These are phyloP conservation scores for Leucoagaricus sp. DNA, from an alignment of 1,284 basidiomycete genomes.

Conservation along the genomic window DNA sequence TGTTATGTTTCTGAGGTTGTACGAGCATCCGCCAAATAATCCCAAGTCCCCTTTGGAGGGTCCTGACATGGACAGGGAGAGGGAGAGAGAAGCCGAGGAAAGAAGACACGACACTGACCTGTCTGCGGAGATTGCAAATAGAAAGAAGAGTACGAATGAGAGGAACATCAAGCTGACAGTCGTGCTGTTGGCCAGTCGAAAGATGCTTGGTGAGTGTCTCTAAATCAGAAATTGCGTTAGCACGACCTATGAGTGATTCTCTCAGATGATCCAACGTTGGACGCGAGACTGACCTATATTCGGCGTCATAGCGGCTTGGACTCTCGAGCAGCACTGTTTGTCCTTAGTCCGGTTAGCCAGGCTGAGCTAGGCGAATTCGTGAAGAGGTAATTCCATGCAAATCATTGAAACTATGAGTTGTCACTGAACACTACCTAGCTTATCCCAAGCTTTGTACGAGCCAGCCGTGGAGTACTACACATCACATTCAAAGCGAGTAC, in stretches of 20 bases:
- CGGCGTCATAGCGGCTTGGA: constrained; percentile 87
- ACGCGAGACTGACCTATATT: constrained; percentile 82
- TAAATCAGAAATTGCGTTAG: neutral
- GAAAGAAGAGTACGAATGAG: constrained; percentile 81
- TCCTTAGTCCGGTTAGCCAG: constrained; percentile 86
- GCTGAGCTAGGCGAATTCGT: constrained; percentile 86
- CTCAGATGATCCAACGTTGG: constrained; percentile 81
- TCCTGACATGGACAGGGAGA: constrained; percentile 51
- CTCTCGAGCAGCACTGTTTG: constrained; percentile 90
- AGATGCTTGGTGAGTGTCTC: constrained; percentile 68
- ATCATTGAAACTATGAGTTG: neutral
- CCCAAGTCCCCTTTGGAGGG: constrained; percentile 54
- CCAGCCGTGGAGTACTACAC: constrained; percentile 92
- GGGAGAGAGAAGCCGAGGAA: constrained; percentile 68
- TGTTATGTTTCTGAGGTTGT: constrained; percentile 85
- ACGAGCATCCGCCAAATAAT: constrained; percentile 53
- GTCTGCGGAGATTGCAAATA: constrained; percentile 73
- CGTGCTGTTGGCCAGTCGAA: constrained; percentile 87
- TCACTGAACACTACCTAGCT: constrained; percentile 39
- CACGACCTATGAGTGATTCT: constrained; percentile 7
- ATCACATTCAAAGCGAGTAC: constrained; percentile 87
- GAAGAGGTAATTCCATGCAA: constrained; percentile 50
- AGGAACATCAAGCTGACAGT: constrained; percentile 93
- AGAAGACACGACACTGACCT: constrained; percentile 73
- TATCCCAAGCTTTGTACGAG: constrained; percentile 88